phyloP scores from a whole-genome alignment of 2,329 filamentous ascomycete genomes.

The Colletotrichum navitas region DNA sequence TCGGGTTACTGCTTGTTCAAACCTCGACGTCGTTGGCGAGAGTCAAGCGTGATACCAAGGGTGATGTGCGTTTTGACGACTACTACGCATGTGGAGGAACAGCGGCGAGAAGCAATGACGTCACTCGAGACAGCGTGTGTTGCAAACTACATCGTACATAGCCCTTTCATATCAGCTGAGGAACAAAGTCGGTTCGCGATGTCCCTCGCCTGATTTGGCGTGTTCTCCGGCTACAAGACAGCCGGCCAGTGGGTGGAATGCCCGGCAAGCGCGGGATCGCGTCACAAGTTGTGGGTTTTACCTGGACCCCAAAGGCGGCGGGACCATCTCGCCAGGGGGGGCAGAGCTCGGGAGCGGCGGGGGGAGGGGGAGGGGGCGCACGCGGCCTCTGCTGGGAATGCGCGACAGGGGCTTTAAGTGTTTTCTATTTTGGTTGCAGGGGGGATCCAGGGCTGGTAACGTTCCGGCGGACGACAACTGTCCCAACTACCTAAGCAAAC shows the following conservation, averaged over 20 bases:
- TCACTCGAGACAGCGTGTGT: not conserved
- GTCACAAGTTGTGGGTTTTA: not conserved
- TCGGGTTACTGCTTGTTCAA: not conserved
- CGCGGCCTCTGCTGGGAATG: not conserved
- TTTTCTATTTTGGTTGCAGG: constrained; percentile 36
- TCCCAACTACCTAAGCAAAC: not conserved
- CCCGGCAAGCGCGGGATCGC: not conserved
- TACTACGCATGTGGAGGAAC: too few relatives aligned
- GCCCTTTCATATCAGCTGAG: not conserved
- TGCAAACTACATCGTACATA: not conserved
- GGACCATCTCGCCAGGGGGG: not conserved
- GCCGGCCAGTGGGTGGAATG: constrained; percentile 1
- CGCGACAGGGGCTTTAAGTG: constrained; percentile 27
- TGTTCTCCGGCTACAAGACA: not conserved
- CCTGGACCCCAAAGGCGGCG: not conserved
- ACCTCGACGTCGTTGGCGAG: not conserved
- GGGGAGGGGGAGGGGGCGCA: not conserved
- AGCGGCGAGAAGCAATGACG: not conserved
- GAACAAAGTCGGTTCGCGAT: too few relatives aligned
- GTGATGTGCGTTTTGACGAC: not conserved
- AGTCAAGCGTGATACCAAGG: too few relatives aligned
- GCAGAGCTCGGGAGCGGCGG: constrained; percentile 15
- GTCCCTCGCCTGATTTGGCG: not conserved
- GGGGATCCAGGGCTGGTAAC: constrained; percentile 18
- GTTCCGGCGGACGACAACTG: constrained; percentile 19